Evolutionary conservation across 768 basidiomycete genomes (phyloP).

Genomic region (Trametes villosa): DNA sequence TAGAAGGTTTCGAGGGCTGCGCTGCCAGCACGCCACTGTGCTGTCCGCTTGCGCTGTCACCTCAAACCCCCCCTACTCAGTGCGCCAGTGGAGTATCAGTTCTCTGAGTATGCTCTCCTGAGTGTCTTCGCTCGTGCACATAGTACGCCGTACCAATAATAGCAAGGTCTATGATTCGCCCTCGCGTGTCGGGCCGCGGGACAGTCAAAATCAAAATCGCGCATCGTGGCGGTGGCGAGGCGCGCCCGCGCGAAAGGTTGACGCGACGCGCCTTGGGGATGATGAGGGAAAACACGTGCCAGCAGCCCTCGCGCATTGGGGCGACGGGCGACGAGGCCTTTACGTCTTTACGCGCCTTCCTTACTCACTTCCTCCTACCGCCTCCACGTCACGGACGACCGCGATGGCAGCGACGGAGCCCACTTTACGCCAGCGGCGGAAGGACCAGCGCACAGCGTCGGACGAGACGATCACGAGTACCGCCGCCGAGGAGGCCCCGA

Average conservation of each 20-base stretch:
- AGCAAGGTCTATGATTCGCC: too few species aligned
- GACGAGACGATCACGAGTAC: slow-evolving; percentile 18
- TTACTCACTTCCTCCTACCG: neutral
- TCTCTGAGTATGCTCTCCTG: too few species aligned
- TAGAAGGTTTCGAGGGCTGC: too few species aligned
- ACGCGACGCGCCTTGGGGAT: slow-evolving; percentile 9
- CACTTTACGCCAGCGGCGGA: slow-evolving; percentile 27
- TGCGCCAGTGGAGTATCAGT: too few species aligned
- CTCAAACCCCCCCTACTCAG: too few species aligned
- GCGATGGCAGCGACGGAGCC: slow-evolving; percentile 23
- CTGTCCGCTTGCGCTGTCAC: too few species aligned
- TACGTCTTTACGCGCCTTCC: slow-evolving; percentile 12
- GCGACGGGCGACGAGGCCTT: slow-evolving; percentile 2
- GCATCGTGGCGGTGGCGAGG: neutral
- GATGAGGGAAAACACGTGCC: slow-evolving; percentile 14
- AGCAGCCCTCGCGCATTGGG: neutral
- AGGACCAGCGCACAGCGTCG: slow-evolving; percentile 5
- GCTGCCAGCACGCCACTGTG: too few species aligned
- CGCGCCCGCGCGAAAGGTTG: slow-evolving; percentile 9
- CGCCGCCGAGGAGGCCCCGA: slow-evolving; percentile 2
- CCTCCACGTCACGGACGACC: slow-evolving; percentile 14
- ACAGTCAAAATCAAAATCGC: neutral
- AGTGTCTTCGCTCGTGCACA: too few species aligned
- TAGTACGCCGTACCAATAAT: too few species aligned
- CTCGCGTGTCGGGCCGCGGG: too few species aligned